Base-by-base conservation (phyloP, 2,329 filamentous ascomycete genomes). In the Phoma sp. region DNA sequence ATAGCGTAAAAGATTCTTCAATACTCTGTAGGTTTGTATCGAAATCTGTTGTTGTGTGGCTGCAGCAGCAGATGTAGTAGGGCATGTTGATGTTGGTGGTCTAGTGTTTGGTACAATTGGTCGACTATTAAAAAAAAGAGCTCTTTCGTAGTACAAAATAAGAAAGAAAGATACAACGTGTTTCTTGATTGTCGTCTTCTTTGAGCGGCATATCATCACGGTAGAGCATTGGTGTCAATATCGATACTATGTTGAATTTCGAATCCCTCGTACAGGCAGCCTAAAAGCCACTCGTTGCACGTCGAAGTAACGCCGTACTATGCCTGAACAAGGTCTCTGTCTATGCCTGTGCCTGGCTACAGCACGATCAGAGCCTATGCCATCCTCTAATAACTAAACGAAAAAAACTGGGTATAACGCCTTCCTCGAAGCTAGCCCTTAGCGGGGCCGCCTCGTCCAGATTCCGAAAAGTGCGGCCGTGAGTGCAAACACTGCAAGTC, bases 351-450 rank as follows among this genome's bases (percentile, higher is more conserved):
- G 4, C 7, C 17, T 12, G 27, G 10, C 27, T 29, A 29, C 7
- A 29, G 27, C 27, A 29, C 27, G 27, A 29, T 10, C 27, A 29
- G 3, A 29, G 27, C 27, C 27, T 12, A 29, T 29, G 10, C 17
- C 21, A 38, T 12, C 17, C 22, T 21, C 10, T 31, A 31, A 31
- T 24, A 24, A 24, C 5, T 36, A 24, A 44, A 43, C 29, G 9
- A 48, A 40, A 27, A 33, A 39, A 17, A 48, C 39, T 45, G 51
- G 51, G 51, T 55, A 55, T 55, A 55, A 55, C 51, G 51, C 45
- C 51, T 25, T 43, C 3, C 17, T 5, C 12, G 19, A 10, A n/a
- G 1, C 6, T 25, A 31, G 19, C n/a, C 25, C 2, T 6, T 48
- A 49, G 2, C 39, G 35, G 22, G 35, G 9, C 17, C 39, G 38